Base-by-base conservation (phyloP, 2,329 filamentous ascomycete genomes). In the Stachybotrys chlorohalonatus region DNA sequence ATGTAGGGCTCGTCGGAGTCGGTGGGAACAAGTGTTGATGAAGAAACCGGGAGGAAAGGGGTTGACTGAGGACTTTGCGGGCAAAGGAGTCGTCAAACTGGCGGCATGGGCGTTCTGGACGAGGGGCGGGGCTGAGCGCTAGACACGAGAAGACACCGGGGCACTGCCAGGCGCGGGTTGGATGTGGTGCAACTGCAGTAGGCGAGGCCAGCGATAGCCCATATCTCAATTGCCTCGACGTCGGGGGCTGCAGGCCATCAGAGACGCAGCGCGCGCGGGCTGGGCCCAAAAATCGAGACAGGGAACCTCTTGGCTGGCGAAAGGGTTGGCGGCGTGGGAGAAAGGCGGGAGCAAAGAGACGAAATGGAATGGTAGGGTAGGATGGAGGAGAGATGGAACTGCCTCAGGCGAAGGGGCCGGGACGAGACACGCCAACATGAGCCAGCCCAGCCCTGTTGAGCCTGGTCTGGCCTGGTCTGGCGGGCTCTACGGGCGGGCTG, bases 221-320 rank as follows among this genome's bases (percentile, higher is more conserved):
- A 68, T 63, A 60, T 69, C 66, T 68, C 69, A 71, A 70, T 71
- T 70, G 69, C 67, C 66, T 61, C 64, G 60, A 63, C 54, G 60
- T 58, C 67, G 63, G 62, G 62, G 60, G 63, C 62, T 60, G 61
- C 64, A 68, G 62, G 66, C 69, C 69, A 71, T 70, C 63, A 66
- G 68, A 61, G 57, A 42, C 57, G 54, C 58, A 58, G 58, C 60
- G 57, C 59, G 61, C 59, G 58, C 59, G 56, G 55, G 57, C 56
- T 52, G 57, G 58, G 56, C 57, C 57, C 31, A 42, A 45, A 47
- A 52, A 53, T 51, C 49, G 49, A 32, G 13, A 9, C 5, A 13
- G 36, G 36, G 36, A 13, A 9, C 36, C 36, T 42, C 36, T 42
- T 42, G 36, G 36, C 36, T 42, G 36, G 36, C 36, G 36, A 42